phyloP scores from a whole-genome alignment of 164 flowering plant genomes.

The Liquidambar formosana region DNA sequence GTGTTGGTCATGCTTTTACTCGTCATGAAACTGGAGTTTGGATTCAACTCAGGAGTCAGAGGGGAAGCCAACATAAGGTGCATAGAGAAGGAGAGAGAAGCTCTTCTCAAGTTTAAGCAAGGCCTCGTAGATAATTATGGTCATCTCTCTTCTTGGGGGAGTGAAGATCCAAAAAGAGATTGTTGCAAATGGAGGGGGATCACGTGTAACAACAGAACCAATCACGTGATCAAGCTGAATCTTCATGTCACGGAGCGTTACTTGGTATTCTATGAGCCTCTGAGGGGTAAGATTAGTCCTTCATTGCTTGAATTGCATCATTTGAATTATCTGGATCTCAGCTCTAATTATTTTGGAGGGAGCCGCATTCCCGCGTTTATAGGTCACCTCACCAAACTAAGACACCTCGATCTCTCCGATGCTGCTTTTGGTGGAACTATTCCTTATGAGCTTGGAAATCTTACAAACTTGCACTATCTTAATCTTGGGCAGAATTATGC shows the following conservation, averaged over 20 bases:
- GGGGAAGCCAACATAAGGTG: background rate
- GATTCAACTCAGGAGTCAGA: too few relatives aligned
- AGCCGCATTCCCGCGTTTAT: slow-evolving; percentile 29
- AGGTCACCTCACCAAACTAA: slow-evolving; percentile 21
- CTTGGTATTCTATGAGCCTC: too few relatives aligned
- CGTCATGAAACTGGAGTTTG: too few relatives aligned
- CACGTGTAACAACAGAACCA: slow-evolving; percentile 17
- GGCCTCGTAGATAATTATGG: background rate
- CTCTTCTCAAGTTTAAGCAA: slow-evolving; percentile 15
- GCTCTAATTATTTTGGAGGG: slow-evolving; percentile 18
- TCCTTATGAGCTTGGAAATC: too few relatives aligned
- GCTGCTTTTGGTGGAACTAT: too few relatives aligned
- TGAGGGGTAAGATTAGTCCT: slow-evolving; percentile 11
- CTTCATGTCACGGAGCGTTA: slow-evolving; percentile 11
- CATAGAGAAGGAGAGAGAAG: slow-evolving; percentile 10
- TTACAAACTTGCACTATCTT: too few relatives aligned
- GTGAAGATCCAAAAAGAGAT: slow-evolving; percentile 7
- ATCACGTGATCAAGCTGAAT: slow-evolving; percentile 23
- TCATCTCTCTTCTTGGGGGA: slow-evolving; percentile 15
- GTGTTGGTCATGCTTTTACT: too few relatives aligned
- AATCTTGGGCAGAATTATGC: slow-evolving; percentile 12
- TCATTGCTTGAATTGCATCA: slow-evolving; percentile 22
- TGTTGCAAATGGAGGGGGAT: slow-evolving; percentile 29
- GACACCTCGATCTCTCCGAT: too few relatives aligned
- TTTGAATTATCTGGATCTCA: slow-evolving; percentile 19